Evolutionary conservation across 306 rosid genomes (phyloP).

Genomic region (Cucurbita pepo): DNA sequence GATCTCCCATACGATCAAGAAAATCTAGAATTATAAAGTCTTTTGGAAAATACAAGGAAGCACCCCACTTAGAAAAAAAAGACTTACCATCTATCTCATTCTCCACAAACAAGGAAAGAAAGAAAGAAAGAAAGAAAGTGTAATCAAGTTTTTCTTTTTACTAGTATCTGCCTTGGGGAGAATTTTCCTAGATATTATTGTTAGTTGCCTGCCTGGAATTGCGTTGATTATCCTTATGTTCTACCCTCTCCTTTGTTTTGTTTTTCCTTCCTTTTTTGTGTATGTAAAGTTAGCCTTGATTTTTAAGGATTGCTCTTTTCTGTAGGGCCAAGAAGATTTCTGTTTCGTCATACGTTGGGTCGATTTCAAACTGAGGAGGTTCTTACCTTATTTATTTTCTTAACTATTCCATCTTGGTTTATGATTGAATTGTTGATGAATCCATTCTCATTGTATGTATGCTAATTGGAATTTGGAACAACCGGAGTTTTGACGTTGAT

Average conservation of each 20-base stretch:
- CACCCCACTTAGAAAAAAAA: not conserved
- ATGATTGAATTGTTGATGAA: not conserved
- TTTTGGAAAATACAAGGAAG: not conserved
- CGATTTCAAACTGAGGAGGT: conserved; percentile 87
- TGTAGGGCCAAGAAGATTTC: conserved; percentile 78
- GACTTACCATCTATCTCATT: not conserved
- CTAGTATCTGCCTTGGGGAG: not conserved
- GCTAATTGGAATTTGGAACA: not conserved
- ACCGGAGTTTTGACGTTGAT: not conserved
- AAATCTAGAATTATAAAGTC: not conserved
- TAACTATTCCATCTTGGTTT: conserved; percentile 1
- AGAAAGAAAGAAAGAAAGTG: too few species aligned
- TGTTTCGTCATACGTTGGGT: conserved; percentile 69
- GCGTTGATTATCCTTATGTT: not conserved
- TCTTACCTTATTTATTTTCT: conserved; percentile 4
- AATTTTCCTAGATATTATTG: not conserved
- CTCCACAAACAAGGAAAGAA: not conserved
- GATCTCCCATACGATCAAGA: not conserved
- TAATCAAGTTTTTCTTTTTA: not conserved
- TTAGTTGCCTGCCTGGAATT: not conserved
- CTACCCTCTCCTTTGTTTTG: not conserved
- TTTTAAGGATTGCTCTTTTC: conserved; percentile 5
- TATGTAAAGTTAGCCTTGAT: not conserved
- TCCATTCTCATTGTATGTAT: not conserved
- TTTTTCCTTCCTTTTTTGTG: not conserved